Evolutionary conservation across 495 filamentous ascomycete genomes (phyloP).

Genomic region (Penicilliopsis zonata): DNA sequence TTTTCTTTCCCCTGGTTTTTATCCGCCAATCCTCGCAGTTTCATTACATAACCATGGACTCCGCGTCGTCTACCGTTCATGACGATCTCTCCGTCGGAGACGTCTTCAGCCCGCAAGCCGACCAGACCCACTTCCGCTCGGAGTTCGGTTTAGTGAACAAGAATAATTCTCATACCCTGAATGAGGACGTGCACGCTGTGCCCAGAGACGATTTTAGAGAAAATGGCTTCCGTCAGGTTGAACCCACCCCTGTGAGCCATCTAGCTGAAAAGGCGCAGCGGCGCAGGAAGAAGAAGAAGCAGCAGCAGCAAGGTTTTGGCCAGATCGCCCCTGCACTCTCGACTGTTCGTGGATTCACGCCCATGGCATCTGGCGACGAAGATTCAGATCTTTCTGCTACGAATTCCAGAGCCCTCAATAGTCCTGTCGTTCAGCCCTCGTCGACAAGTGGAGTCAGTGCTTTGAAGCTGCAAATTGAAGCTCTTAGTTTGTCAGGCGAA

Average conservation of each 20-base stretch:
- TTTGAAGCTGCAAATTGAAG: conserved; percentile 65
- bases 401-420: conserved; percentile 34
- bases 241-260: conserved; percentile 13
- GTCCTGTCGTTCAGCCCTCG: conserved; percentile 47
- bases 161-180: no score
- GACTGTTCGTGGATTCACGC: conserved; percentile 75
- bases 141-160: no score
- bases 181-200: no score
- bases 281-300: conserved; percentile 40
- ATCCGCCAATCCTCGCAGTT: no score
- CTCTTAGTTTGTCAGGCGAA: conserved; percentile 42
- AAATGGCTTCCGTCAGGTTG: conserved; percentile 10
- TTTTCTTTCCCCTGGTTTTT: not conserved
- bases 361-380: conserved; percentile 72
- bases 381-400: conserved; percentile 60
- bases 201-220: conserved; percentile 7
- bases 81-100: conserved; percentile 34
- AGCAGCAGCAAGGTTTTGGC: conserved; percentile 28
- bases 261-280: conserved; percentile 22
- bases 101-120: conserved; percentile 33
- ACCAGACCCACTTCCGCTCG: conserved; percentile 19
- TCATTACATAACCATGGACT: conserved; percentile 9
- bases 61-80: conserved; percentile 7
- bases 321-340: conserved; percentile 50
- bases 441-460: conserved; percentile 62